Conservation (phyloP, 2,329 filamentous ascomycete genomes). For the Zasmidium cellare region DNA sequence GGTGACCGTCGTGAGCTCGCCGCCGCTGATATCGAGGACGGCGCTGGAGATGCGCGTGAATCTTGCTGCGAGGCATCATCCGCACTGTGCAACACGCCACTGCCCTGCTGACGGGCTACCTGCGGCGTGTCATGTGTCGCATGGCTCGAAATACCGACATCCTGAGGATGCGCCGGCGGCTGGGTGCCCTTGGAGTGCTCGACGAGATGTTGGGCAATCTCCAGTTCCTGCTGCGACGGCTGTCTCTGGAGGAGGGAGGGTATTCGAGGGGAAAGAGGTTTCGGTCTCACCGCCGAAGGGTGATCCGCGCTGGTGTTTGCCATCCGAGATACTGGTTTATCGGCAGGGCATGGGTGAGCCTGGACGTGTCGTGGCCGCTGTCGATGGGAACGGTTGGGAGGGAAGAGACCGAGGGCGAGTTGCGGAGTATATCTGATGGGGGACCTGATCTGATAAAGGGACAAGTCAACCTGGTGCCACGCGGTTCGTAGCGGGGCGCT, state of each 20-base stretch:
- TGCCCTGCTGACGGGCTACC: not conserved
- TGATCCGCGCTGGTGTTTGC: conserved; percentile 13
- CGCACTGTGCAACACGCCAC: conserved; percentile 1
- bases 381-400: conserved; percentile 4
- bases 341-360: conserved; percentile 12
- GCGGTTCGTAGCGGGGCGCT: not conserved
- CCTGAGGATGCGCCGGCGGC: conserved; percentile 14
- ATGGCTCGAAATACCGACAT: not conserved
- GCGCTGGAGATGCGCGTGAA: conserved; percentile 12
- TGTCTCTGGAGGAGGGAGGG: conserved; percentile 27
- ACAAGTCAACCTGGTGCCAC: not conserved
- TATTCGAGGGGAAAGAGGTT: conserved; percentile 20
- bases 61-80: conserved; percentile 6
- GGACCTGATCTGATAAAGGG: conserved; percentile 12
- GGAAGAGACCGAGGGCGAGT: conserved; percentile 1
- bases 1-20: conserved; percentile 11
- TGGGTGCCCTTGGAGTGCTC: conserved; percentile 44
- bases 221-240: conserved; percentile 51
- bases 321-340: conserved; percentile 8
- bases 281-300: conserved; percentile 7
- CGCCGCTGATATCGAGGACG: conserved; percentile 9
- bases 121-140: conserved; percentile 5
- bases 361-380: not conserved
- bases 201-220: conserved; percentile 51
- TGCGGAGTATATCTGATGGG: conserved; percentile 22